Evolutionary conservation across 2,329 filamentous ascomycete genomes (phyloP).

Genomic region (Verticillium alfalfae): DNA sequence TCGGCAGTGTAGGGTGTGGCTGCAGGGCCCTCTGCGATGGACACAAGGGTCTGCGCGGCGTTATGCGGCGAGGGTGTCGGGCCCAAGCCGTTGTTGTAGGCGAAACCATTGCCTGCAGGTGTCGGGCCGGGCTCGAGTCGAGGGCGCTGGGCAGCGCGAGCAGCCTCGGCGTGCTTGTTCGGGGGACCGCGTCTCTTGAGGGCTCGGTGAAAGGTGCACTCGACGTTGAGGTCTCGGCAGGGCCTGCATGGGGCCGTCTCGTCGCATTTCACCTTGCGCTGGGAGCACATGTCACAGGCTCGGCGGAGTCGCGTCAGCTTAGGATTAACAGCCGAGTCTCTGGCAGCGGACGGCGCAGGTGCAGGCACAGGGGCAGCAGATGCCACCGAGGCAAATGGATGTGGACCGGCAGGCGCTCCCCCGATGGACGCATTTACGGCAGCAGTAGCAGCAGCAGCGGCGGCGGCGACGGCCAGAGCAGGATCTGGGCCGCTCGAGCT

Average conservation of each 20-base stretch:
- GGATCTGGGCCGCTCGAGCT: background rate
- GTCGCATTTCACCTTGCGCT: slow-evolving; percentile 58
- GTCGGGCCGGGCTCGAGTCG: slow-evolving; percentile 25
- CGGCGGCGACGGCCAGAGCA: slow-evolving; percentile 12
- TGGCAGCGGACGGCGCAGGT: slow-evolving; percentile 13
- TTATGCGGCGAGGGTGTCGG: slow-evolving; percentile 31
- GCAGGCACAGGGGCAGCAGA: background rate
- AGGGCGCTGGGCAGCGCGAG: slow-evolving; percentile 45
- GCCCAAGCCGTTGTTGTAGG: slow-evolving; percentile 21
- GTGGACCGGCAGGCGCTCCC: background rate
- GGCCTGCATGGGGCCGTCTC: slow-evolving; percentile 50
- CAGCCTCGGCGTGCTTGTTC: slow-evolving; percentile 53
- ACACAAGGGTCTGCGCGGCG: slow-evolving; percentile 42
- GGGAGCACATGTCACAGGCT: slow-evolving; percentile 57
- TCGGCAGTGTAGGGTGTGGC: slow-evolving; percentile 52
- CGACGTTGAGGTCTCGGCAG: slow-evolving; percentile 50
- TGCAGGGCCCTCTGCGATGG: slow-evolving; percentile 30
- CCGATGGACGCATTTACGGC: background rate
- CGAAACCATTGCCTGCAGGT: background rate
- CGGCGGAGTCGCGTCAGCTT: slow-evolving; percentile 52
- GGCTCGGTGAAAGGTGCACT: slow-evolving; percentile 51
- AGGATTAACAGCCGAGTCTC: slow-evolving; percentile 36
- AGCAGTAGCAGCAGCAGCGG: slow-evolving; percentile 6
- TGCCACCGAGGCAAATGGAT: slow-evolving; percentile 1
- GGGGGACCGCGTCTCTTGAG: slow-evolving; percentile 55